Conservation (phyloP, 2,329 filamentous ascomycete genomes). For the Penicillium sp. region DNA sequence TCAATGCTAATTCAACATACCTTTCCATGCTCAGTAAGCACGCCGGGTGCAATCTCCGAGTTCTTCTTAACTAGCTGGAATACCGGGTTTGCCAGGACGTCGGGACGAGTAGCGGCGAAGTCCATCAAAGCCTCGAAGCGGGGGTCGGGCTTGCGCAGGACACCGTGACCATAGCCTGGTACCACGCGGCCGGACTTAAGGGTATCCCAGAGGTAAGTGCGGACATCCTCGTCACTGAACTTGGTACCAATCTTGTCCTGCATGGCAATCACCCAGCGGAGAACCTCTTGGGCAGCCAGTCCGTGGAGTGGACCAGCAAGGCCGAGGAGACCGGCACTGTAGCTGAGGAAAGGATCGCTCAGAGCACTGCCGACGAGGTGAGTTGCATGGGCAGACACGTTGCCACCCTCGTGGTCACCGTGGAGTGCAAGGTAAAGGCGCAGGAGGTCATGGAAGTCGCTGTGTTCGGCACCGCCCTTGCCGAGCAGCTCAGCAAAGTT, state of each 20-base stretch:
- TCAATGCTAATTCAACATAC: conserved; percentile 34
- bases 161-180: conserved; percentile 92
- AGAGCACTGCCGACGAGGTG: conserved; percentile 94
- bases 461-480: conserved; percentile 79
- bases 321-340: conserved; percentile 92
- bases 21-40: conserved; percentile 93
- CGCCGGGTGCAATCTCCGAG: conserved; percentile 84
- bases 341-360: conserved; percentile 92
- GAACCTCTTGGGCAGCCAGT: conserved; percentile 92
- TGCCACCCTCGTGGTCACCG: conserved; percentile 97
- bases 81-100: conserved; percentile 83
- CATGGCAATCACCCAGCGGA: conserved; percentile 97
- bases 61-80: conserved; percentile 95
- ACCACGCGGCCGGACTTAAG: conserved; percentile 93
- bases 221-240: conserved; percentile 80
- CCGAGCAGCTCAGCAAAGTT: conserved; percentile 97
- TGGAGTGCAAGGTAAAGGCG: conserved; percentile 94
- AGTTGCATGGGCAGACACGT: conserved; percentile 93
- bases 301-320: conserved; percentile 92
- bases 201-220: conserved; percentile 87
- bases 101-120: conserved; percentile 81
- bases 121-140: conserved; percentile 97
- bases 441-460: conserved; percentile 79
- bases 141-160: conserved; percentile 94
- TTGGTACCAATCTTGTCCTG: conserved; percentile 77